Conservation (phyloP, 2,329 filamentous ascomycete genomes). For the Cercospora sojina region DNA sequence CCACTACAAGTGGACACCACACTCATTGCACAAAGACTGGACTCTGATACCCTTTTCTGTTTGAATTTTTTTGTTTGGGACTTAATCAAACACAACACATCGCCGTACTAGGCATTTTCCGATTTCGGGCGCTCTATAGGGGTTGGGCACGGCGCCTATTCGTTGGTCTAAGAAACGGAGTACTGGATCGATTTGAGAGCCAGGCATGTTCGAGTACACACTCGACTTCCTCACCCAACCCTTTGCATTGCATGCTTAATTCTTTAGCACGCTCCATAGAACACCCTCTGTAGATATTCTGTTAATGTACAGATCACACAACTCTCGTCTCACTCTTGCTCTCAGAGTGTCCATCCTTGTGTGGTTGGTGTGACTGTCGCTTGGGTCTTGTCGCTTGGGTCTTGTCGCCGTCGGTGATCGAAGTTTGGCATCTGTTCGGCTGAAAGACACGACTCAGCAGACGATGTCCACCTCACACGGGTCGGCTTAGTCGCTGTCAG, state of each 20-base stretch:
- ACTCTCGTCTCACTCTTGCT: not conserved
- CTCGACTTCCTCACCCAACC: slow-evolving; percentile 11
- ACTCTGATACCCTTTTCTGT: slow-evolving; percentile 6
- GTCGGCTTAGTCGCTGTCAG: slow-evolving; percentile 12
- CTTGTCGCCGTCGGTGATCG: not conserved
- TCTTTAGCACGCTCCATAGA: not conserved
- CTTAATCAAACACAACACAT: slow-evolving; percentile 1
- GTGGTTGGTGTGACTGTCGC: not conserved
- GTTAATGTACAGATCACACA: slow-evolving; percentile 4
- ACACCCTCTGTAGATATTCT: slow-evolving; percentile 5
- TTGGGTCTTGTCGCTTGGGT: not conserved
- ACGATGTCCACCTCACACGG: not conserved
- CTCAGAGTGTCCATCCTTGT: not conserved
- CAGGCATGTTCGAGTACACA: slow-evolving; percentile 8
- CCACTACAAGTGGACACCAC: slow-evolving; percentile 7
- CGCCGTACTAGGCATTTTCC: not conserved
- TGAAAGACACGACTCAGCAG: not conserved
- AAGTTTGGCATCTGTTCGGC: not conserved
- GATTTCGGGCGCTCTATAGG: slow-evolving; percentile 2
- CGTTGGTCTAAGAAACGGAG: slow-evolving; percentile 2
- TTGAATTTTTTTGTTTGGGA: slow-evolving; percentile 3
- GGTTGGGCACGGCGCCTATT: slow-evolving; percentile 8
- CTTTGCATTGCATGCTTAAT: not conserved
- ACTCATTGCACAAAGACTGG: slow-evolving; percentile 12
- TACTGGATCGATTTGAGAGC: slow-evolving; percentile 4